Percentiles rank a stretch among this genome's conserved stretches.
Conservation (phyloP, 1,139 yeast genomes). For the Protomyces inouyei region DNA sequence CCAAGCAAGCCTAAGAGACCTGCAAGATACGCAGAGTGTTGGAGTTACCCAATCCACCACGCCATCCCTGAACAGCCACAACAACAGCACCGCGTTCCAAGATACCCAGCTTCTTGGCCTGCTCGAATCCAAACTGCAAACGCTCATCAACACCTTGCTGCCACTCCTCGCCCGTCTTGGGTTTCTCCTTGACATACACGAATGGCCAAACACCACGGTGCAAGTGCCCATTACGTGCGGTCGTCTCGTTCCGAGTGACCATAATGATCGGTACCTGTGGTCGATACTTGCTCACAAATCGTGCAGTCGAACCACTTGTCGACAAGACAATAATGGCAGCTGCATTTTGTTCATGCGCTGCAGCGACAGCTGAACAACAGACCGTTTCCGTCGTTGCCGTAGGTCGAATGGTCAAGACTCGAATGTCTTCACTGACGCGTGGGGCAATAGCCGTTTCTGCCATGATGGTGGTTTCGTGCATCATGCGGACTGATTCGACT, state of each 20-base stretch:
- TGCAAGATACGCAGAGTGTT: constrained; percentile 74
- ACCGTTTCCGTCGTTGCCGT: constrained; percentile 93
- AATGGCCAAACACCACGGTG: constrained; percentile 99
- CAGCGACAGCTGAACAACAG: constrained; percentile 94
- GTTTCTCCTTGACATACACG: constrained; percentile 60
- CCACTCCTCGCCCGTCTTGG: constrained; percentile 65
- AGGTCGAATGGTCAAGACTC: constrained; percentile 80
- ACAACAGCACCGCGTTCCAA: constrained; percentile 82
- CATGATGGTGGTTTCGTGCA: constrained; percentile 94
- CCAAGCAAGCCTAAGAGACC: neutral
- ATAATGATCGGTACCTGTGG: constrained; percentile 96
- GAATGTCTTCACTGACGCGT: constrained; percentile 73
- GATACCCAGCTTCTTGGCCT: constrained; percentile 83
- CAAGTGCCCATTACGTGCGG: constrained; percentile 93
- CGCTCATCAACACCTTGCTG: constrained; percentile 93
- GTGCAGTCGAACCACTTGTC: constrained; percentile 83
- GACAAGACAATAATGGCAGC: constrained; percentile 95
- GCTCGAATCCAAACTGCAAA: constrained; percentile 87
- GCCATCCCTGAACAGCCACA: constrained; percentile 97
- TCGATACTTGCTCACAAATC: constrained; percentile 94
- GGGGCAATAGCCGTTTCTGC: constrained; percentile 94
- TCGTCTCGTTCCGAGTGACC: constrained; percentile 91
- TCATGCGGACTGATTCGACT: constrained; percentile 92
- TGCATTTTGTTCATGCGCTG: constrained; percentile 93
- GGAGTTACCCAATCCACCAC: constrained; percentile 97